Evolutionary conservation across 805 yeast genomes (phyloP).

Genomic region (Zygosaccharomyces rouxii): DNA sequence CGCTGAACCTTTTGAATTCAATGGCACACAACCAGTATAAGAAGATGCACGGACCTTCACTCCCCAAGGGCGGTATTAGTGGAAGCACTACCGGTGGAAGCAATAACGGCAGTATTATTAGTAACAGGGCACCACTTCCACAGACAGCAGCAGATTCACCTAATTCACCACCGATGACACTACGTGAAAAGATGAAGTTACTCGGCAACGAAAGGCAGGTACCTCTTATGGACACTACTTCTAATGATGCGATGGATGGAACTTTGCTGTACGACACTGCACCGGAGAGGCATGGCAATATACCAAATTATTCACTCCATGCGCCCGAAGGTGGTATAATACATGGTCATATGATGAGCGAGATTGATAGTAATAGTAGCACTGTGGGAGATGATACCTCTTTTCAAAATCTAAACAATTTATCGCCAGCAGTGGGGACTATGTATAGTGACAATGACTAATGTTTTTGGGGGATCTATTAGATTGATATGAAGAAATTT

Average conservation of each 20-base stretch:
- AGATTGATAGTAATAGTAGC: constrained; percentile 28
- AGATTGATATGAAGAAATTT: too few species aligned
- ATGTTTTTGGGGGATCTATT: not conserved
- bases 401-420: constrained; percentile 14
- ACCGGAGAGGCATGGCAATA: constrained; percentile 3
- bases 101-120: not conserved
- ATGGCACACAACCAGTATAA: constrained; percentile 28
- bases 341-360: constrained; percentile 11
- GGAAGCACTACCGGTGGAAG: not conserved
- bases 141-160: constrained; percentile 20
- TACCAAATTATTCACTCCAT: constrained; percentile 2
- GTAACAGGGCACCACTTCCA: not conserved
- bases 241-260: constrained; percentile 9
- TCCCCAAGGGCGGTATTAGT: not conserved
- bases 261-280: constrained; percentile 4
- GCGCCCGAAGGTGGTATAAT: constrained; percentile 4
- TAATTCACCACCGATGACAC: constrained; percentile 40
- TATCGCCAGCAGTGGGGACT: constrained; percentile 17
- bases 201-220: constrained; percentile 33
- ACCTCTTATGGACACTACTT: constrained; percentile 5
- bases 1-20: constrained; percentile 36
- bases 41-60: constrained; percentile 10
- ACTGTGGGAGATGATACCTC: constrained; percentile 31
- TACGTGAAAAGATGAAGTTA: constrained; percentile 43
- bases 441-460: constrained; percentile 11